A percentile compares a stretch with the other conserved stretches of the same genome.
phyloP scores from a whole-genome alignment of 2,329 filamentous ascomycete genomes.

The Knoxdaviesia proteae region DNA sequence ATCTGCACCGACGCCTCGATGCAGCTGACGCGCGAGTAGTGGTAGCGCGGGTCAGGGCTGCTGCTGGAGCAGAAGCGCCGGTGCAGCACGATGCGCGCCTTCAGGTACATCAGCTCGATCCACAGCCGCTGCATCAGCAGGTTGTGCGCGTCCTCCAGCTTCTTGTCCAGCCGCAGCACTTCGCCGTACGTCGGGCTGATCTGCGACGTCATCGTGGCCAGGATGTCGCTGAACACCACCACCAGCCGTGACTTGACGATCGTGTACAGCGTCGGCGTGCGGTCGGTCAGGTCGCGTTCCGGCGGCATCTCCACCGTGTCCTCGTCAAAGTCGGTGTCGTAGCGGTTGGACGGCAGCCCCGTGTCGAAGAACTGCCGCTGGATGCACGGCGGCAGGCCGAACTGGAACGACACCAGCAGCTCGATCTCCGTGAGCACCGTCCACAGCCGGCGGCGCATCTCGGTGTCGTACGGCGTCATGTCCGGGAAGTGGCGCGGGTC shows the following conservation, averaged over 20 bases:
- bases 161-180: conserved; percentile 15
- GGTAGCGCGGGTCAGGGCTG: conserved; percentile 14
- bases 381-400: conserved; percentile 29
- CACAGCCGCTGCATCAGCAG: conserved; percentile 27
- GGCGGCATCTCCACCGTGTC: conserved; percentile 18
- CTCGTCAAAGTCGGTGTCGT: conserved; percentile 31
- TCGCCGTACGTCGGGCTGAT: conserved; percentile 14
- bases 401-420: conserved; percentile 26
- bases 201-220: conserved; percentile 5
- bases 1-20: conserved; percentile 22
- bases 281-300: conserved; percentile 19
- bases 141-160: conserved; percentile 22
- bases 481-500: conserved; percentile 28
- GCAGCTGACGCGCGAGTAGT: conserved; percentile 19
- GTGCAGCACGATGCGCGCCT: conserved; percentile 27
- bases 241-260: conserved; percentile 11
- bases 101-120: conserved; percentile 25
- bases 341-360: conserved; percentile 22
- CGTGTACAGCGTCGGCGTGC: conserved; percentile 21
- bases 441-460: conserved; percentile 36
- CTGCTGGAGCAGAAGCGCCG: conserved; percentile 13
- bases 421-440: conserved; percentile 33
- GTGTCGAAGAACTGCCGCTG: conserved; percentile 25
- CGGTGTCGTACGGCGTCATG: conserved; percentile 24
- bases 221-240: conserved; percentile 8